Evolutionary conservation across 805 yeast genomes (phyloP).

Genomic region (Hanseniaspora occidentalis): DNA sequence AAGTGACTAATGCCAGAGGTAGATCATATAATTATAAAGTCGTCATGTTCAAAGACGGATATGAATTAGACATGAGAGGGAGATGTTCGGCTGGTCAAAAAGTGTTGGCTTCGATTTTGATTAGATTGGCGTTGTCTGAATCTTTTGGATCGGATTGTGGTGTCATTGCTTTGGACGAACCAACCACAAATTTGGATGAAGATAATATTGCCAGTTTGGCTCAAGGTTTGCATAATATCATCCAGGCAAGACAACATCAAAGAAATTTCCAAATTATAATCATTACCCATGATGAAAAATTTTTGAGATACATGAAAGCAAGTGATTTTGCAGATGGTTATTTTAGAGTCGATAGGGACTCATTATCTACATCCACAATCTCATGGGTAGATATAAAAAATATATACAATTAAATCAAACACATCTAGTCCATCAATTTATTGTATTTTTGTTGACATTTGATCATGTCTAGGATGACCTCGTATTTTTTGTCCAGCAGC

Average conservation of each 20-base stretch:
- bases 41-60: conserved; percentile 86
- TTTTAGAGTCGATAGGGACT: conserved; percentile 70
- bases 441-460: conserved; percentile 23
- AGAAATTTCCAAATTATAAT: conserved; percentile 88
- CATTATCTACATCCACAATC: conserved; percentile 69
- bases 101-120: conserved; percentile 83
- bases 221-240: conserved; percentile 59
- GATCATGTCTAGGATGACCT: conserved; percentile 24
- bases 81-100: conserved; percentile 97
- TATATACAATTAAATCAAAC: conserved; percentile 19
- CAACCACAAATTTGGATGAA: conserved; percentile 87
- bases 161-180: conserved; percentile 92
- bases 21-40: conserved; percentile 85
- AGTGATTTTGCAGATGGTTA: conserved; percentile 76
- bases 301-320: conserved; percentile 76
- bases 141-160: conserved; percentile 94
- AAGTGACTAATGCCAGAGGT: conserved; percentile 30
- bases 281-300: conserved; percentile 93
- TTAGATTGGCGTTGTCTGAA: conserved; percentile 85
- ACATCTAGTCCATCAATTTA: conserved; percentile 12
- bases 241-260: conserved; percentile 62
- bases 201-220: conserved; percentile 87
- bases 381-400: conserved; percentile 37
- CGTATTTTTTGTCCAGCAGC: conserved; percentile 16
- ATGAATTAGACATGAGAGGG: conserved; percentile 95